A percentile compares a stretch with the other conserved stretches of the same genome.
These are phyloP conservation scores for Candida maltosa DNA, from an alignment of 805 yeast genomes.

Conservation along the genomic window DNA sequence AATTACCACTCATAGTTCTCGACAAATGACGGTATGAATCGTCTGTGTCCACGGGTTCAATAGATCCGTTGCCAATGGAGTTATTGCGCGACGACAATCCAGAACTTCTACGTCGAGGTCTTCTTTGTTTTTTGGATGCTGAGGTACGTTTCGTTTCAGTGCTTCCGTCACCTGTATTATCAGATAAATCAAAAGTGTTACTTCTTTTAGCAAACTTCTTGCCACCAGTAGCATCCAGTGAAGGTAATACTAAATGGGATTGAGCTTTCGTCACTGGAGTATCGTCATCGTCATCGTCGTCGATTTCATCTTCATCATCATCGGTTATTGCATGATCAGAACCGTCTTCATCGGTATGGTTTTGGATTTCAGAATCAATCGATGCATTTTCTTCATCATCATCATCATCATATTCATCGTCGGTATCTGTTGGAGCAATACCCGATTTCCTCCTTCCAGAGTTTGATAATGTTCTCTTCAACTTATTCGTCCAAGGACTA, in stretches of 20 bases:
- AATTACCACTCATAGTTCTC: slow-evolving; percentile 50
- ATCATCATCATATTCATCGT: slow-evolving; percentile 8
- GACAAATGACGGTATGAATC: slow-evolving; percentile 6
- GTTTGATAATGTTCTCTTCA: slow-evolving; percentile 23
- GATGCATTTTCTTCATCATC: slow-evolving; percentile 11
- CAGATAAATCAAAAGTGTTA: slow-evolving; percentile 43
- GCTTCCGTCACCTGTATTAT: slow-evolving; percentile 4
- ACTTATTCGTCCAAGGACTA: slow-evolving; percentile 13
- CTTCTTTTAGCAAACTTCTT: slow-evolving; percentile 41
- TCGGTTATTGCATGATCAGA: slow-evolving; percentile 11
- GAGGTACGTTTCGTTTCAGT: not conserved
- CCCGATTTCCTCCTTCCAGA: slow-evolving; percentile 6
- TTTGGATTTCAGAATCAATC: slow-evolving; percentile 20
- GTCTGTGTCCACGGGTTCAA: slow-evolving; percentile 9
- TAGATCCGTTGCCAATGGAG: slow-evolving; percentile 3
- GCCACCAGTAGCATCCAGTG: slow-evolving; percentile 33
- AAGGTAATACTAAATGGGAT: slow-evolving; percentile 32
- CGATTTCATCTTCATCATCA: slow-evolving; percentile 14
- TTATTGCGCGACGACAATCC: slow-evolving; percentile 4
- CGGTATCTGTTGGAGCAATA: slow-evolving; percentile 5
- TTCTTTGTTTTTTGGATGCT: not conserved
- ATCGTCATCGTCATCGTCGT: slow-evolving; percentile 14
- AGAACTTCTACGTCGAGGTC: slow-evolving; percentile 5
- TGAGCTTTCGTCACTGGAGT: slow-evolving; percentile 18
- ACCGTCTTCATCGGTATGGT: slow-evolving; percentile 13